phyloP scores from a whole-genome alignment of 345 rosid species.

The Linum tenue region DNA sequence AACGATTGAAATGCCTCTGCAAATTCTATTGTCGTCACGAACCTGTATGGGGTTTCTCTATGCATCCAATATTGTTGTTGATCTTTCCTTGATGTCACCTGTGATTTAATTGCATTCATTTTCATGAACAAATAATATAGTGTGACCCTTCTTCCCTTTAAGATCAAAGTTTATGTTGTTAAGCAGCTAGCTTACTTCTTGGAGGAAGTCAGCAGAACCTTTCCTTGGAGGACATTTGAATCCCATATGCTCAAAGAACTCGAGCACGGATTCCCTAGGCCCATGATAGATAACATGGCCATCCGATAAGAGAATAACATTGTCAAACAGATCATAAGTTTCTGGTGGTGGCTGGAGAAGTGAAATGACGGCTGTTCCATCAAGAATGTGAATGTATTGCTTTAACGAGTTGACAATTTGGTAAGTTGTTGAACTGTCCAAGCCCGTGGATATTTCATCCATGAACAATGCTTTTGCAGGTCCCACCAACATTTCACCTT shows the following conservation, averaged over 20 bases:
- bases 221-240: conserved; percentile 7
- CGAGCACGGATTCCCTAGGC: conserved; percentile 3
- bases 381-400: conserved; percentile 1
- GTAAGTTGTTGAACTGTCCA: conserved; percentile 7
- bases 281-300: conserved; percentile 8
- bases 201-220: conserved; percentile 7
- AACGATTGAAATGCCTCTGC: conserved; percentile 6
- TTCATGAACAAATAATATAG: neutral
- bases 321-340: conserved; percentile 7
- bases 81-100: conserved; percentile 9
- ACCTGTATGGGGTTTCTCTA: neutral
- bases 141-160: neutral
- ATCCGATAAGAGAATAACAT: conserved; percentile 6
- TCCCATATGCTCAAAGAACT: conserved; percentile 6
- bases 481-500: conserved; percentile 10
- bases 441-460: conserved; percentile 9
- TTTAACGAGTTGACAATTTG: conserved; percentile 7
- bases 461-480: conserved; percentile 6
- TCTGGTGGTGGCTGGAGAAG: conserved; percentile 8
- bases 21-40: neutral
- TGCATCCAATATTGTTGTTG: conserved; percentile 2
- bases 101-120: neutral
- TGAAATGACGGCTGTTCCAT: conserved; percentile 7
- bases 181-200: conserved; percentile 1
- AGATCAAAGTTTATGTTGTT: neutral